Evolutionary conservation across 495 filamentous ascomycete species (phyloP).

Genomic region (Neurospora sp.): DNA sequence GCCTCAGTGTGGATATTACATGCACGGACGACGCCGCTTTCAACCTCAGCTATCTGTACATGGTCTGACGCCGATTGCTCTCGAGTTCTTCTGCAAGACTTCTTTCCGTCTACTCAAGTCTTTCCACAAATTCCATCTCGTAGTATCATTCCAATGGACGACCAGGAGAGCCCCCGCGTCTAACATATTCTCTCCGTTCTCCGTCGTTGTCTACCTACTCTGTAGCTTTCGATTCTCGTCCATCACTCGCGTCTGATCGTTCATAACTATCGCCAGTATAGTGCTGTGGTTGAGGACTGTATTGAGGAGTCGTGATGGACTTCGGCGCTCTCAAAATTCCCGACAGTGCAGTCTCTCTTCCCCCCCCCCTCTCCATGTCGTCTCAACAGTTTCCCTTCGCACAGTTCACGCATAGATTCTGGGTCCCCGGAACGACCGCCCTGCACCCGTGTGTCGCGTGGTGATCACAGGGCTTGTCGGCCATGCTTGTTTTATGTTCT

Average conservation of each 20-base stretch:
- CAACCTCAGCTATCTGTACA: background rate
- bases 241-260: background rate
- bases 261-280: background rate
- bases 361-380: background rate
- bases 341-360: background rate
- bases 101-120: background rate
- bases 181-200: background rate
- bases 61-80: background rate
- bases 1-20: background rate
- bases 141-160: background rate
- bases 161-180: background rate
- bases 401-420: conserved; percentile 14
- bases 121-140: background rate
- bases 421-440: conserved; percentile 1
- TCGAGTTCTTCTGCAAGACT: background rate
- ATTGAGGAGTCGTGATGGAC: background rate
- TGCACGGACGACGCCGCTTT: background rate
- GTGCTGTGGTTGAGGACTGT: background rate
- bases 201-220: background rate
- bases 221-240: background rate
- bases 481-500: conserved; percentile 1
- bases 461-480: conserved; percentile 18
- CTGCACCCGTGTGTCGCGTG: conserved; percentile 7
- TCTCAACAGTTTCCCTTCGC: conserved; percentile 3
- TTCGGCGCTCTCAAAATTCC: background rate